phyloP scores from a whole-genome alignment of 768 basidiomycete genomes.

The Lyophyllum semitale region DNA sequence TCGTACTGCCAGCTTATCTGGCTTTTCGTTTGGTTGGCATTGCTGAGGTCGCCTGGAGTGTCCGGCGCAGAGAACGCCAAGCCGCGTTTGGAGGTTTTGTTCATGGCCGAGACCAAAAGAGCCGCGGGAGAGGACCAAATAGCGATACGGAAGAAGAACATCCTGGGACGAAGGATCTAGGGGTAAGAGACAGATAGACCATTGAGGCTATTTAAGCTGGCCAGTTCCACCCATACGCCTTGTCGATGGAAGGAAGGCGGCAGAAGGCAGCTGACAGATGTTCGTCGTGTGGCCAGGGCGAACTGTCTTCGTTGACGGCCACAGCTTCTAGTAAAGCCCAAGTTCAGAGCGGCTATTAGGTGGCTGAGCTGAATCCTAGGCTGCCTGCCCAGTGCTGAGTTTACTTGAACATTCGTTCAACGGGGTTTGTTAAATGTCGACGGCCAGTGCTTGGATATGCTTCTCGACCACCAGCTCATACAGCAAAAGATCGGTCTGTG shows the following conservation, averaged over 20 bases:
- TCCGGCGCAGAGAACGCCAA: constrained; percentile 42
- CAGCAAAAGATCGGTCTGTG: neutral
- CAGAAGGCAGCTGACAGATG: constrained; percentile 31
- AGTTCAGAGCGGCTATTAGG: neutral
- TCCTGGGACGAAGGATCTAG: constrained; percentile 19
- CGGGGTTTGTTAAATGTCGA: no score
- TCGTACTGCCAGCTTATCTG: constrained; percentile 53
- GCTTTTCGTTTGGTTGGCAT: constrained; percentile 46
- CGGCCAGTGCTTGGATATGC: no score
- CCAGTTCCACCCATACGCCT: neutral
- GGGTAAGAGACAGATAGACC: constrained; percentile 2
- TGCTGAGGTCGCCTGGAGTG: constrained; percentile 41
- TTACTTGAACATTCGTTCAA: neutral
- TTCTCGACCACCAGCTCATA: neutral
- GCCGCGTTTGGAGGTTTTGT: constrained; percentile 49
- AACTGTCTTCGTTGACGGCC: constrained; percentile 32
- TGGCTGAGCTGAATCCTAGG: neutral
- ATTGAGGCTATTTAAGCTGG: constrained; percentile 13
- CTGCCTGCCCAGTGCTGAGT: no score
- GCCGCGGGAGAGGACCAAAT: constrained; percentile 32
- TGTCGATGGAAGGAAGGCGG: constrained; percentile 22
- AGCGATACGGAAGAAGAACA: constrained; percentile 26
- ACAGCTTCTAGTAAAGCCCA: constrained; percentile 9
- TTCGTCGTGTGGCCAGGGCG: constrained; percentile 35
- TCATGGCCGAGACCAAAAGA: constrained; percentile 16